Conservation (phyloP, 495 filamentous ascomycete species). For the Penicillium antarcticum region DNA sequence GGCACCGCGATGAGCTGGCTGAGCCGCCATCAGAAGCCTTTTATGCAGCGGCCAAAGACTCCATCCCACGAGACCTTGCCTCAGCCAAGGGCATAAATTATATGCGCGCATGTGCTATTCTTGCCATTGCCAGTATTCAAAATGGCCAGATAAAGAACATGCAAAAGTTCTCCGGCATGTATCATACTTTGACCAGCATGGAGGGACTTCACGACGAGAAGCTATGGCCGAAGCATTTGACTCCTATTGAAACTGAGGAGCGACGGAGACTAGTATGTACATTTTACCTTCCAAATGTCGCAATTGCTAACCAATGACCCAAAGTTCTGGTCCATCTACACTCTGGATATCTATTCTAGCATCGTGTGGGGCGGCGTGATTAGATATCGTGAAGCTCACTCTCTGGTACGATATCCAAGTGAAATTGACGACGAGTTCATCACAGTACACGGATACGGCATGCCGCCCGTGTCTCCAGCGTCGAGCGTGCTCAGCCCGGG, state of each 20-base stretch:
- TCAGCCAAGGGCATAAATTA: slow-evolving; percentile 37
- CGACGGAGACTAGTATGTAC: slow-evolving; percentile 42
- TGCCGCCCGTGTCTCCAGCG: slow-evolving; percentile 15
- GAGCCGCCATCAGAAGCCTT: slow-evolving; percentile 41
- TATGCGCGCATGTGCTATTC: slow-evolving; percentile 43
- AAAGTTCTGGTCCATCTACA: slow-evolving; percentile 54
- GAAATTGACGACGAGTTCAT: slow-evolving; percentile 45
- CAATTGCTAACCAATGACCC: neutral
- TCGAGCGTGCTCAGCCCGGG: slow-evolving; percentile 4
- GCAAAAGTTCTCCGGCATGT: slow-evolving; percentile 47
- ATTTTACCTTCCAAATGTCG: neutral
- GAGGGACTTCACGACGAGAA: slow-evolving; percentile 47
- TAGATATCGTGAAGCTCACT: slow-evolving; percentile 41
- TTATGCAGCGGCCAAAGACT: slow-evolving; percentile 41
- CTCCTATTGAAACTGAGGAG: slow-evolving; percentile 43
- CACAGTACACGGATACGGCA: slow-evolving; percentile 21
- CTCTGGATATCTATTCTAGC: slow-evolving; percentile 46
- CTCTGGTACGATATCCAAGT: slow-evolving; percentile 40
- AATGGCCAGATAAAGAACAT: slow-evolving; percentile 42
- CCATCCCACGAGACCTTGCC: slow-evolving; percentile 36
- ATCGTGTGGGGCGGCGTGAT: slow-evolving; percentile 48
- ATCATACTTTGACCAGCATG: slow-evolving; percentile 42
- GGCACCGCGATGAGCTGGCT: slow-evolving; percentile 24
- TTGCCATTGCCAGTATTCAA: slow-evolving; percentile 47
- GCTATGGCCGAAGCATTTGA: slow-evolving; percentile 44